Evolutionary conservation across 169 alveolate genomes (phyloP), one percentile per base, ranked within the genome.

Genomic region (Toxoplasma gondii): DNA sequence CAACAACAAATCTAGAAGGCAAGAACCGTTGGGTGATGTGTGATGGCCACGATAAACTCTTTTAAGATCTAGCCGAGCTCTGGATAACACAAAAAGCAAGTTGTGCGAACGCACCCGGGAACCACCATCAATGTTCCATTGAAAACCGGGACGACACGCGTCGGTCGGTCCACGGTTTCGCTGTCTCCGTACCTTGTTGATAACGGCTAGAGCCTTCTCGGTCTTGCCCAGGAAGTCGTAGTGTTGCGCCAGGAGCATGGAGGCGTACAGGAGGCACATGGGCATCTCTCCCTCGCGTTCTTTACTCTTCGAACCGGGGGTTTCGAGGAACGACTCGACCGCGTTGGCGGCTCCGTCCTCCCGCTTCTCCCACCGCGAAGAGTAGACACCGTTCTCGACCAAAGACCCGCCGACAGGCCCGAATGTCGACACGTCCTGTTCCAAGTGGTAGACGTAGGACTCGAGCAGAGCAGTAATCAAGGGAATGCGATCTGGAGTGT

Each of bases 231-330:
- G 92, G 74, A 92, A 93, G 74, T 95, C 97, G 90, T 92, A 90
- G 88, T 95, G 97, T 81, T 95, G 97, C 4, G 97, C 94, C 74
- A 92, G 74, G 31, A 92, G 87, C 94, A 83, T 82, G 49, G 58
- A 92, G 16, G 94, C 36, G 92, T 83, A 92, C 69, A 92, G 92
- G 2, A 83, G 92, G 27, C 80, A 82, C 67, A 49, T 58, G 64
- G 92, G 84, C 53, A 92, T 45, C 44, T 92, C 94, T 12, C 90
- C 67, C 90, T 82, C 90, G 69, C 16, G 90, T 24, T 36, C 67
- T 36, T 82, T 49, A 22, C 41, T 17, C 38, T 29, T 9, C 69
- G n/a, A 24, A 9, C 69, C 53, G 1, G 90, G 39, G 41, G 1
- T 41, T 27, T 82, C 90, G 38, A 43, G 69, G 17, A 43, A 17